These are phyloP conservation scores for Saturnispora quitensis DNA, from an alignment of 805 yeast genomes.

Conservation along the genomic window DNA sequence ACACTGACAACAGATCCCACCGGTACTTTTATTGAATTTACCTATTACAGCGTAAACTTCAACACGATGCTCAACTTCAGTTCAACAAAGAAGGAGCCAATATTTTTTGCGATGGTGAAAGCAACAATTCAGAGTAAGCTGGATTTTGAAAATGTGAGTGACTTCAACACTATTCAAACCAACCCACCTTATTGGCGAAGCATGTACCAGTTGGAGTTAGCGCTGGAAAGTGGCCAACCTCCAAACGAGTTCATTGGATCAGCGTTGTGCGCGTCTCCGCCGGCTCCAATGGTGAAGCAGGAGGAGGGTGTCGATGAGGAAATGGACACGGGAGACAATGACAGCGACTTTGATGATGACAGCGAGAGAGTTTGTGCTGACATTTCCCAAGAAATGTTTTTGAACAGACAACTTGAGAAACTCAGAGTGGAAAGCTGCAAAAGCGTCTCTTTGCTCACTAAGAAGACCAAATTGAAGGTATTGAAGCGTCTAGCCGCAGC, in stretches of 20 bases:
- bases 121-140: background rate
- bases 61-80: conserved; percentile 1
- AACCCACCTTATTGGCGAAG: conserved; percentile 11
- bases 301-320: background rate
- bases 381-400: conserved; percentile 4
- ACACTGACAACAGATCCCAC: conserved; percentile 11
- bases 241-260: background rate
- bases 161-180: conserved; percentile 10
- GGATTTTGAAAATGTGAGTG: background rate
- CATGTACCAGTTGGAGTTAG: background rate
- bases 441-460: background rate
- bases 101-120: conserved; percentile 5
- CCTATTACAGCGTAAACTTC: conserved; percentile 5
- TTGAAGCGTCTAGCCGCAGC: conserved; percentile 9
- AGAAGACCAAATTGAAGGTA: background rate
- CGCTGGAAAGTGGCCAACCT: background rate
- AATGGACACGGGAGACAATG: background rate
- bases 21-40: conserved; percentile 7
- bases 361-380: background rate
- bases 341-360: background rate
- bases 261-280: background rate
- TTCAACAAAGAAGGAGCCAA: conserved; percentile 3
- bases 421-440: conserved; percentile 3
- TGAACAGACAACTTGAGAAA: conserved; percentile 4
- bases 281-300: background rate